Conservation (phyloP, 257 asterid genomes). For the Thymus quinquecostatus region DNA sequence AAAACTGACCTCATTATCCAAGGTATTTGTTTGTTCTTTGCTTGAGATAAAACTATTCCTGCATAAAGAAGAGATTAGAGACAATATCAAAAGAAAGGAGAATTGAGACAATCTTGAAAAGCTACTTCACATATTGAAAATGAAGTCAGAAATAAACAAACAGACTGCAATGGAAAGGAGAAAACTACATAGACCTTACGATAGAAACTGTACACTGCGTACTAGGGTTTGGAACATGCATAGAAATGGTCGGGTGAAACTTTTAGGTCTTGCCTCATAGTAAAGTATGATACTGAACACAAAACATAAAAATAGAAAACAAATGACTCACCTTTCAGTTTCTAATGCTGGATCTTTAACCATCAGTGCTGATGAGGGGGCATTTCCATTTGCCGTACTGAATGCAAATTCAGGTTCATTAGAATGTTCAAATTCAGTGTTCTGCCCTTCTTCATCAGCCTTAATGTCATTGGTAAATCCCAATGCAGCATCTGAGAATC, state of each 20-base stretch:
- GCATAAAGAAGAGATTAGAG: slow-evolving; percentile 32
- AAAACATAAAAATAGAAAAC: too few species aligned
- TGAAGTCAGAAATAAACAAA: not conserved
- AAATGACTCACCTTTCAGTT: not conserved
- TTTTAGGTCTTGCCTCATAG: not conserved
- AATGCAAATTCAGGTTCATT: slow-evolving; percentile 38
- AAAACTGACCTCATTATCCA: slow-evolving; percentile 59
- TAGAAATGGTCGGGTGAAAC: not conserved
- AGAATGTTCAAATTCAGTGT: slow-evolving; percentile 38
- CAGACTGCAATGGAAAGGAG: not conserved
- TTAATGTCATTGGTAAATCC: slow-evolving; percentile 31
- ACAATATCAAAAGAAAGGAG: slow-evolving; percentile 13
- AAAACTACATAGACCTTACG: not conserved
- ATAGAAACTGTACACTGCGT: not conserved
- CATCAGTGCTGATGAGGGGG: slow-evolving; percentile 39
- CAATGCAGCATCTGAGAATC: slow-evolving; percentile 49
- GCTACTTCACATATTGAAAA: slow-evolving; percentile 11
- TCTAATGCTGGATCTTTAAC: slow-evolving; percentile 42
- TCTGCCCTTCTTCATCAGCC: slow-evolving; percentile 36
- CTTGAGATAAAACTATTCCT: slow-evolving; percentile 45
- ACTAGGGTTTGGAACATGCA: not conserved
- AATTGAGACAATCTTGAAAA: not conserved
- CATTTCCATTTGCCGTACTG: slow-evolving; percentile 42
- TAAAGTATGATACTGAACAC: slow-evolving; percentile 8
- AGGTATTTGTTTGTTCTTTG: slow-evolving; percentile 35